phyloP scores from a whole-genome alignment of 805 yeast species.

The Cyberlindnera meyerae region DNA sequence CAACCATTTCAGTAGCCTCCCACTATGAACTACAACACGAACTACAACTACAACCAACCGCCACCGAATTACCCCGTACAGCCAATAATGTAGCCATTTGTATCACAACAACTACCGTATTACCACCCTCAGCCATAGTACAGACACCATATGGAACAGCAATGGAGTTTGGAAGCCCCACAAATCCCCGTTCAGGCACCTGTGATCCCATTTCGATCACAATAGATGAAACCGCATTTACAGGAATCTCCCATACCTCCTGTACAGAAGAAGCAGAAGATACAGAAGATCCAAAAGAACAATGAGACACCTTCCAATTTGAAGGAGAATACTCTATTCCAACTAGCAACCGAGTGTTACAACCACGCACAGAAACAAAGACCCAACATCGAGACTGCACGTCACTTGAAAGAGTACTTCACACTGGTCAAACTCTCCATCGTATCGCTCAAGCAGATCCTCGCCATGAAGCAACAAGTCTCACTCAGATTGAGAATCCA shows the following conservation, averaged over 20 bases:
- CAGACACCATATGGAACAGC: no score
- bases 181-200: no score
- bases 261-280: not conserved
- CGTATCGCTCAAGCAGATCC: constrained; percentile 17
- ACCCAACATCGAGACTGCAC: constrained; percentile 15
- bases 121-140: no score
- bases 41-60: no score
- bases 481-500: constrained; percentile 24
- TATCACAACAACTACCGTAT: no score
- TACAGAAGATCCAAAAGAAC: no score
- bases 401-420: constrained; percentile 28
- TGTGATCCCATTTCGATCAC: no score
- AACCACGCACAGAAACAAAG: constrained; percentile 7
- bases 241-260: not conserved
- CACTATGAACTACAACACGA: no score
- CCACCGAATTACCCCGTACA: no score
- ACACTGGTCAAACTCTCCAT: constrained; percentile 28
- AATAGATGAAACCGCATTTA: no score
- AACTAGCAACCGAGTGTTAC: constrained; percentile 11
- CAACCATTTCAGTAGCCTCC: not conserved
- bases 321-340: constrained; percentile 12
- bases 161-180: no score
- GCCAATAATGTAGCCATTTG: no score
- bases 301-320: not conserved
- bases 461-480: constrained; percentile 25